Percentiles rank a stretch among this genome's conserved stretches.
Conservation (phyloP, 176 grass and related monocot species). For the sorghum (Sorghum bicolor) region DNA sequence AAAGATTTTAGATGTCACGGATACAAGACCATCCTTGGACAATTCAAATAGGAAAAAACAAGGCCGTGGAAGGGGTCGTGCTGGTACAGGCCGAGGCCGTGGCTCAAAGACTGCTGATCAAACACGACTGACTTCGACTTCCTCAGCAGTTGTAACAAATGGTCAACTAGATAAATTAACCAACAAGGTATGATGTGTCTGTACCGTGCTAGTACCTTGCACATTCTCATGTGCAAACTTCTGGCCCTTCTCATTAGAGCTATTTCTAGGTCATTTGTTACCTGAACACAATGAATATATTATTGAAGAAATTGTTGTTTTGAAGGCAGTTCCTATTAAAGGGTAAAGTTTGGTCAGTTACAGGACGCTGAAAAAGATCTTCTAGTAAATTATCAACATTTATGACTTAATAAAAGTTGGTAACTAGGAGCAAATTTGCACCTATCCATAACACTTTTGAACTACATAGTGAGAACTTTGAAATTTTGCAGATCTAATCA, state of each 20-base stretch:
- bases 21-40: slow-evolving; percentile 45
- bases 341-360: slow-evolving; percentile 3
- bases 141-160: slow-evolving; percentile 49
- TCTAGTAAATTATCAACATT: neutral
- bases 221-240: neutral
- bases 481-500: slow-evolving; percentile 2
- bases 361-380: slow-evolving; percentile 17
- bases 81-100: slow-evolving; percentile 64
- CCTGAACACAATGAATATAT: neutral
- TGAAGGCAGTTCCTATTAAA: neutral
- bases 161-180: slow-evolving; percentile 71
- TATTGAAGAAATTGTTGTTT: neutral
- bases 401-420: slow-evolving; percentile 5
- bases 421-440: neutral
- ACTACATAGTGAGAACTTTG: neutral
- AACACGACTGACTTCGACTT: slow-evolving; percentile 35
- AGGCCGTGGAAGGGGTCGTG: slow-evolving; percentile 83
- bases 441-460: neutral
- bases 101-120: slow-evolving; percentile 72
- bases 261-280: neutral
- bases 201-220: neutral
- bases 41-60: slow-evolving; percentile 73
- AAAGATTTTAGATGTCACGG: slow-evolving; percentile 52
- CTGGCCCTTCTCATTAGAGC: neutral
- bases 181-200: slow-evolving; percentile 43